Evolutionary conservation across 164 flowering plant genomes (phyloP).

Genomic region (Vitis amurensis): DNA sequence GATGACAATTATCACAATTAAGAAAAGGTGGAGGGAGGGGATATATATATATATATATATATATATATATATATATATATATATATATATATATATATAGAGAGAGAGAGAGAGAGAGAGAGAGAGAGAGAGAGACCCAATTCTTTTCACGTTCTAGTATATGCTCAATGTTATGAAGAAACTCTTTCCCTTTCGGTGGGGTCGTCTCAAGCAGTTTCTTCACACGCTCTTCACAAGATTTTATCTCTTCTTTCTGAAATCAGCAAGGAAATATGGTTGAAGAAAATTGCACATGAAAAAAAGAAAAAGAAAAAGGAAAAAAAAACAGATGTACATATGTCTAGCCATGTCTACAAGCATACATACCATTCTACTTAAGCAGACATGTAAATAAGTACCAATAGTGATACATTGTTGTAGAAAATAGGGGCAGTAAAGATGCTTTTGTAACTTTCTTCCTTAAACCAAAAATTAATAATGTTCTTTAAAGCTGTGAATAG

Average conservation of each 20-base stretch:
- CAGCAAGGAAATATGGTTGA: constrained; percentile 1
- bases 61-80: too few relatives aligned
- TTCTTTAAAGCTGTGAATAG: not conserved
- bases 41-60: too few relatives aligned
- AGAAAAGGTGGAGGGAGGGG: not conserved
- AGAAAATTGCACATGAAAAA: not conserved
- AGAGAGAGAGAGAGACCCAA: too few relatives aligned
- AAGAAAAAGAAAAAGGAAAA: not conserved
- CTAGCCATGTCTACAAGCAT: not conserved
- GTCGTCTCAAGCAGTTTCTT: constrained; percentile 87
- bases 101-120: not conserved
- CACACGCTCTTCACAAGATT: constrained; percentile 83
- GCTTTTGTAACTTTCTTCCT: not conserved
- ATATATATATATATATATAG: too few relatives aligned
- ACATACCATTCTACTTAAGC: not conserved
- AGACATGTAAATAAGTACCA: not conserved
- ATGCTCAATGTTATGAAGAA: constrained; percentile 87
- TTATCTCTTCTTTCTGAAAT: constrained; percentile 88
- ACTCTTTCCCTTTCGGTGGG: constrained; percentile 95
- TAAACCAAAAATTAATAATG: not conserved
- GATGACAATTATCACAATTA: not conserved
- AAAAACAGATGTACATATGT: not conserved
- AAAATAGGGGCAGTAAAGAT: not conserved
- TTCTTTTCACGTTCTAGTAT: too few relatives aligned
- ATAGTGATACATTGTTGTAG: not conserved